Base-by-base conservation (phyloP, 2,329 filamentous ascomycete species). In the Davidsoniella australis region DNA sequence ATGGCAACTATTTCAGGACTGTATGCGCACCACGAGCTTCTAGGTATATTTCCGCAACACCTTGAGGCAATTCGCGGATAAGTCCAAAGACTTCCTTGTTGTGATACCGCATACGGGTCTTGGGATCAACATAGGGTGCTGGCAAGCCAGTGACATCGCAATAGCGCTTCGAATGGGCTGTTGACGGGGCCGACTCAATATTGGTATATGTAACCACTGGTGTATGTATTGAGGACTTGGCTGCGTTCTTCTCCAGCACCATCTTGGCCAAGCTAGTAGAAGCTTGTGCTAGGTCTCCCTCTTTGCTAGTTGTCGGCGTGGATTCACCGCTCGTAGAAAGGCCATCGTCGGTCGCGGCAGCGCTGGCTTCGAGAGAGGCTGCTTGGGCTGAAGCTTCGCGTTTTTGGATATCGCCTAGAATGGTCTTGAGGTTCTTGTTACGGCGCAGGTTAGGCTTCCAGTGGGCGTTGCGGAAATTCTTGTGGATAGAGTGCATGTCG, bases 351-450 rank as follows among this genome's bases (percentile, higher is more conserved):
- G 88, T 93, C 5, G 75, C 85, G 48, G 78, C 73, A 56, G 87
- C 87, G 60, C 82, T 88, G 57, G 66, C 62, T 62, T 85, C 84
- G 61, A 85, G 82, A 0, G 85, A 73, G 1, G 76, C 94, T 14
- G 82, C 85, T 60, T 88, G 72, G 36, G 85, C 73, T 3, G 87
- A 94, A n/a, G 86, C 85, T 68, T 96, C 89, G 61, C 83, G 85
- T 57, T 86, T 82, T 18, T 84, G 78, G 10, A 83, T 85, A 59
- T 98, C 91, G 53, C 86, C 83, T 54, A 98, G 73, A 54, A 98
- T 91, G 58, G 94, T 85, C 66, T 96, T 96, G 66, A 96, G 81
- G 65, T 94, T 96, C 71, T 98, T 98, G 76, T 98, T 98, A 65
- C 91, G 85, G 47, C 91, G 87, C 64, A 88, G 82, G 56, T 89